Evolutionary conservation across 176 grass and related monocot species (phyloP).

Genomic region (Ensete ventricosum): DNA sequence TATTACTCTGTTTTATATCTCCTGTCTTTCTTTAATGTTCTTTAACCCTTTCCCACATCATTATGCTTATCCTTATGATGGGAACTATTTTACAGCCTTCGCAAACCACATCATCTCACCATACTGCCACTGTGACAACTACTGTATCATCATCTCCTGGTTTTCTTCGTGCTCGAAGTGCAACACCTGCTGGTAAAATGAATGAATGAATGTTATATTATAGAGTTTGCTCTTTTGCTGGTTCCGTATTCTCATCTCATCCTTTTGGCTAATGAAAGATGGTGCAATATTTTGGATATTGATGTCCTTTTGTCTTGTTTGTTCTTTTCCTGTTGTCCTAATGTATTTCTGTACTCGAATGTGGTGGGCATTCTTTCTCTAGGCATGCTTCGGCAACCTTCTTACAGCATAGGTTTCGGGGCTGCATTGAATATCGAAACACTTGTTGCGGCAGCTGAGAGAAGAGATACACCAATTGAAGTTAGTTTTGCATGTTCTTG

Average conservation of each 20-base stretch:
- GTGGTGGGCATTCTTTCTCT: slow-evolving; percentile 3
- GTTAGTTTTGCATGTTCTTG: slow-evolving; percentile 34
- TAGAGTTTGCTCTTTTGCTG: slow-evolving; percentile 2
- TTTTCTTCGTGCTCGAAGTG: slow-evolving; percentile 61
- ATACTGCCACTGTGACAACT: slow-evolving; percentile 39
- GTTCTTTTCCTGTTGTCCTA: not conserved
- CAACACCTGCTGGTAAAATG: slow-evolving; percentile 49
- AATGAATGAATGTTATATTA: not conserved
- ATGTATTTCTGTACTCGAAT: not conserved
- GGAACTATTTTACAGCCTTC: slow-evolving; percentile 29
- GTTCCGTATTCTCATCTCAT: not conserved
- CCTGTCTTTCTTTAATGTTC: slow-evolving; percentile 11
- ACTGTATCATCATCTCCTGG: slow-evolving; percentile 34
- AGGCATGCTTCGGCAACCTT: slow-evolving; percentile 76
- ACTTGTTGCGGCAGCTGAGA: slow-evolving; percentile 90
- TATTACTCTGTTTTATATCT: not conserved
- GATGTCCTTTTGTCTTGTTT: not conserved
- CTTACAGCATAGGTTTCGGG: slow-evolving; percentile 68
- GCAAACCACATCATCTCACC: slow-evolving; percentile 44
- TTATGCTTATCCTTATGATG: slow-evolving; percentile 24
- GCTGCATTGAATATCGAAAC: slow-evolving; percentile 95
- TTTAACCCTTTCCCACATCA: not conserved
- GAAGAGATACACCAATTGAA: slow-evolving; percentile 81
- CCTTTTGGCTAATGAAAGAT: not conserved
- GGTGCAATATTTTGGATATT: not conserved